Percentiles rank a stretch among this genome's conserved stretches.
phyloP scores from a whole-genome alignment of 1,284 basidiomycete species.

The Neotropicomus parvogracilis region DNA sequence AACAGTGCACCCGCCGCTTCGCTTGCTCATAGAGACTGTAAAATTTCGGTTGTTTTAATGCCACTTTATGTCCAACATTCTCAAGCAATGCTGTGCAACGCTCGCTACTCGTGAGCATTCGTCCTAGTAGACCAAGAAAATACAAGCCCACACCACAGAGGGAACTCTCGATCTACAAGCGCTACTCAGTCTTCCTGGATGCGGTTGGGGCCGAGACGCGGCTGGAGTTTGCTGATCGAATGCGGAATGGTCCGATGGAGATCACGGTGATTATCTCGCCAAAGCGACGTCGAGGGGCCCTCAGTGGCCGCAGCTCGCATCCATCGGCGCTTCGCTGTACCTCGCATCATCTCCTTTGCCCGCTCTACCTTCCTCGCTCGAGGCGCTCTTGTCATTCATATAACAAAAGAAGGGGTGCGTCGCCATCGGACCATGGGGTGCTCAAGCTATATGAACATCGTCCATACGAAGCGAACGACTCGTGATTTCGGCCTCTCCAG shows the following conservation, averaged over 20 bases:
- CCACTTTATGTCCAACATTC: too few relatives aligned
- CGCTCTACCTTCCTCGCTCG: constrained; percentile 13
- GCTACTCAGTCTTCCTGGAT: neutral
- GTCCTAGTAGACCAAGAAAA: neutral
- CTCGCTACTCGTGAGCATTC: neutral
- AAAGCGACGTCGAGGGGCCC: constrained; percentile 4
- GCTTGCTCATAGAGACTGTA: too few relatives aligned
- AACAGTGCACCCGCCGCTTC: neutral
- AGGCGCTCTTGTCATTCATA: constrained; percentile 11
- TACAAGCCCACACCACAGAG: too few relatives aligned
- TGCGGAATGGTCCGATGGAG: constrained; percentile 19
- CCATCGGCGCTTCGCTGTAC: constrained; percentile 5
- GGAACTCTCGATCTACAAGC: neutral
- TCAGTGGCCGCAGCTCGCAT: neutral
- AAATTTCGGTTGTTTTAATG: too few relatives aligned
- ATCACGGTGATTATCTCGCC: constrained; percentile 26
- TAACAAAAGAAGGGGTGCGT: constrained; percentile 5
- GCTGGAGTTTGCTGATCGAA: constrained; percentile 13
- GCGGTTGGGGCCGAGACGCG: constrained; percentile 4
- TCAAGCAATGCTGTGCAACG: neutral
- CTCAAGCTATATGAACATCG: neutral
- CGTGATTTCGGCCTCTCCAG: constrained; percentile 5
- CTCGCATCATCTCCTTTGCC: constrained; percentile 4
- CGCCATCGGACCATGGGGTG: constrained; percentile 1
- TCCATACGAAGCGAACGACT: constrained; percentile 6